Conservation (phyloP, 139 green algal species). For the Chlamydomonas sphaeroides region DNA sequence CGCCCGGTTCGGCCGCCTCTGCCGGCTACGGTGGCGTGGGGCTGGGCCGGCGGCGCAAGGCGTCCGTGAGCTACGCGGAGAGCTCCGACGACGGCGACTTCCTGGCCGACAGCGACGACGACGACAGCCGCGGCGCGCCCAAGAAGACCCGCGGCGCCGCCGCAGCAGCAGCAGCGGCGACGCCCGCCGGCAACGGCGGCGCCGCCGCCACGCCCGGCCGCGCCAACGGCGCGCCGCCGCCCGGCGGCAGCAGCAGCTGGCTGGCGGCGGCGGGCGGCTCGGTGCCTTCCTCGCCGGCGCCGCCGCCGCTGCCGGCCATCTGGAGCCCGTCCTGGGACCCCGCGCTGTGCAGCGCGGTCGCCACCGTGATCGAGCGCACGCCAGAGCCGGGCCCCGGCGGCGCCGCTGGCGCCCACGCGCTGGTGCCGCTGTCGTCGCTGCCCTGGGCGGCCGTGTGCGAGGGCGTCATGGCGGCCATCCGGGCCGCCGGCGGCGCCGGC, state of each 20-base stretch:
- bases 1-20: not conserved
- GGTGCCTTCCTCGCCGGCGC: not conserved
- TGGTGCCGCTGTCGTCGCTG: not conserved
- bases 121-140: not conserved
- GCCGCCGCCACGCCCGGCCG: not conserved
- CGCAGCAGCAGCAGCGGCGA: not conserved
- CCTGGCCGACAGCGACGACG: not conserved
- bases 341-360: conserved; percentile 27
- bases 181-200: not conserved
- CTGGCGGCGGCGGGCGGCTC: not conserved
- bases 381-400: no score
- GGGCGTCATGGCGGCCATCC: conserved; percentile 13
- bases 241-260: conserved; percentile 23
- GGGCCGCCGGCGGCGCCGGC: not conserved
- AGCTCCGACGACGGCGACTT: conserved; percentile 6
- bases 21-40: not conserved
- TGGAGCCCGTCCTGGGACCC: conserved; percentile 35
- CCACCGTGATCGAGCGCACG: conserved; percentile 5
- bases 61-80: conserved; percentile 24
- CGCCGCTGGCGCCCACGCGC: not conserved
- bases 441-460: conserved; percentile 21
- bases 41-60: not conserved
- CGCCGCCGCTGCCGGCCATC: not conserved
- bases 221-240: not conserved
- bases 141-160: not conserved